These are phyloP conservation scores for Saxispiralis lemnorum DNA, from an alignment of 495 filamentous ascomycete species.

Conservation along the genomic window DNA sequence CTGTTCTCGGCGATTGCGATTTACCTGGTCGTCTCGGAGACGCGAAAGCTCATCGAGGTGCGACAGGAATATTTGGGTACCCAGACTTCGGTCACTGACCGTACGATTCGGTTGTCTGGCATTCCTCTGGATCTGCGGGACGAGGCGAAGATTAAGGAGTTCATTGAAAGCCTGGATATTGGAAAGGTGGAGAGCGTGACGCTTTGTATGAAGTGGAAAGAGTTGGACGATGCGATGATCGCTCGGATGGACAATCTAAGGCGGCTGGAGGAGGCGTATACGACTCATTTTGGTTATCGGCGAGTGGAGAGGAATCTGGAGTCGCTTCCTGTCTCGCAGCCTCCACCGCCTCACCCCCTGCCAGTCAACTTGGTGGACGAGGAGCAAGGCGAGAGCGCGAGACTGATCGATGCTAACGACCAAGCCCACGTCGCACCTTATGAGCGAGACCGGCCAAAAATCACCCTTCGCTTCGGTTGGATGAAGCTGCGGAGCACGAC, in stretches of 20 bases:
- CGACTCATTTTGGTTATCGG: conserved; percentile 42
- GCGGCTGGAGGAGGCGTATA: conserved; percentile 74
- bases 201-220: conserved; percentile 72
- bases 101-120: conserved; percentile 79
- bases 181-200: conserved; percentile 87
- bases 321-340: conserved; percentile 33
- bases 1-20: conserved; percentile 67
- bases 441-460: conserved; percentile 41
- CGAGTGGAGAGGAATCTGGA: conserved; percentile 31
- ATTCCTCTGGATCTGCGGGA: conserved; percentile 66
- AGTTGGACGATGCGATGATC: conserved; percentile 59
- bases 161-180: conserved; percentile 73
- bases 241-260: conserved; percentile 45
- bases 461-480: conserved; percentile 63
- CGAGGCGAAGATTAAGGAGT: conserved; percentile 67
- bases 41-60: conserved; percentile 61
- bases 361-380: conserved; percentile 24
- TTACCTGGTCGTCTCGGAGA: conserved; percentile 69
- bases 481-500: conserved; percentile 52
- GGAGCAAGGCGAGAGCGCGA: conserved; percentile 27
- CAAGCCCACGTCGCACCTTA: conserved; percentile 27
- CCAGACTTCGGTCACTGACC: conserved; percentile 83
- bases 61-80: conserved; percentile 84
- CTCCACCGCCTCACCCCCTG: conserved; percentile 28
- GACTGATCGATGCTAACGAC: conserved; percentile 34